Evolutionary conservation across 768 basidiomycete genomes (phyloP).

Genomic region (Boletellus ananas): DNA sequence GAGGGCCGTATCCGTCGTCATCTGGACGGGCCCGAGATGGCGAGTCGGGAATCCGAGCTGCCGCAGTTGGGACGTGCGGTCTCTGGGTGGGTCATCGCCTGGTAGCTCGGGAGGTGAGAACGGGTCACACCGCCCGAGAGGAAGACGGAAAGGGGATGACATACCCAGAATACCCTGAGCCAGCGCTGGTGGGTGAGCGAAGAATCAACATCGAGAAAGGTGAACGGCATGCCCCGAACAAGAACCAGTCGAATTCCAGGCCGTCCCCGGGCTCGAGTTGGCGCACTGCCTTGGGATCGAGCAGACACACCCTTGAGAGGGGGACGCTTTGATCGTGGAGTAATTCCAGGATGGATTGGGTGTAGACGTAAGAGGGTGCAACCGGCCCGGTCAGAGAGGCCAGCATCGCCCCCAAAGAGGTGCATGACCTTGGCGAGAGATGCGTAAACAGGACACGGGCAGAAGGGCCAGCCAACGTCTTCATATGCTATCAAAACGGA

Average conservation of each 20-base stretch:
- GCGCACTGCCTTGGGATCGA: slow-evolving; percentile 85
- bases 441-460: slow-evolving; percentile 80
- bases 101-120: slow-evolving; percentile 6
- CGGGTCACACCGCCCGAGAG: not conserved
- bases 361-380: slow-evolving; percentile 26
- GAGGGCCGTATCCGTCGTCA: slow-evolving; percentile 98
- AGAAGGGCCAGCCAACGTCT: slow-evolving; percentile 60
- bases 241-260: slow-evolving; percentile 80
- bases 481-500: slow-evolving; percentile 67
- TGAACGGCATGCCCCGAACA: slow-evolving; percentile 70
- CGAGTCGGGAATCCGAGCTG: slow-evolving; percentile 82
- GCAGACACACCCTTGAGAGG: slow-evolving; percentile 72
- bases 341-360: slow-evolving; percentile 14
- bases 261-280: slow-evolving; percentile 75
- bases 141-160: not conserved
- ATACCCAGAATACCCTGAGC: slow-evolving; percentile 61
- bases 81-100: slow-evolving; percentile 96
- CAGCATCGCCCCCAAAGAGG: slow-evolving; percentile 41
- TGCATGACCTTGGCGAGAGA: slow-evolving; percentile 68
- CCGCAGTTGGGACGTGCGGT: slow-evolving; percentile 87
- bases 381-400: slow-evolving; percentile 9
- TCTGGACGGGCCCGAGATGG: slow-evolving; percentile 84
- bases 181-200: not conserved
- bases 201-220: not conserved
- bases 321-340: slow-evolving; percentile 26